These are phyloP conservation scores for Dactylellina sp. DNA, from an alignment of 2,329 filamentous ascomycete species.

Conservation along the genomic window DNA sequence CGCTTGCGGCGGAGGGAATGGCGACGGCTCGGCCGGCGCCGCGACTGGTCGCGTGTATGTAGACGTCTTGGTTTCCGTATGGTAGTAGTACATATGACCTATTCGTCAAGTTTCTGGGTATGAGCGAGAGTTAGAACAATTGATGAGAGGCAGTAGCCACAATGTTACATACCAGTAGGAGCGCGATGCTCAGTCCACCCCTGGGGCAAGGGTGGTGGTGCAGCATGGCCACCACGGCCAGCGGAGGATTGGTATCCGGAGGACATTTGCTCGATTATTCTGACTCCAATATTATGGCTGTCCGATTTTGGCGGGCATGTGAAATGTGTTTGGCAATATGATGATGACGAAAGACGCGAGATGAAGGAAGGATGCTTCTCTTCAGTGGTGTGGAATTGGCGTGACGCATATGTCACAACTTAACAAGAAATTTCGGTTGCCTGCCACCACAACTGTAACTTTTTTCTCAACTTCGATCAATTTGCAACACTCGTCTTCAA, in stretches of 20 bases:
- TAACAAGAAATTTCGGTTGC: slow-evolving; percentile 46
- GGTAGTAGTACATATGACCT: slow-evolving; percentile 91
- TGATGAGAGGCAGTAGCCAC: slow-evolving; percentile 23
- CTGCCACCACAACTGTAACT: slow-evolving; percentile 15
- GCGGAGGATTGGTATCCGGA: slow-evolving; percentile 56
- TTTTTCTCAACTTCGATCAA: neutral
- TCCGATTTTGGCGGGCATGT: neutral
- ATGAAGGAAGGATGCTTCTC: slow-evolving; percentile 18
- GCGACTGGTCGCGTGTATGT: slow-evolving; percentile 82
- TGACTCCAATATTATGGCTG: slow-evolving; percentile 3
- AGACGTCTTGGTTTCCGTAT: slow-evolving; percentile 82
- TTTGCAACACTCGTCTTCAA: slow-evolving; percentile 14
- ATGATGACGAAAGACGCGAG: slow-evolving; percentile 16
- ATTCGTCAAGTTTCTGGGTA: slow-evolving; percentile 50
- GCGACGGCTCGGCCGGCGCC: slow-evolving; percentile 59
- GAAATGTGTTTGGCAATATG: slow-evolving; percentile 24
- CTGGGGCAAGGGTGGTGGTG: slow-evolving; percentile 72
- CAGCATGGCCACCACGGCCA: slow-evolving; percentile 60
- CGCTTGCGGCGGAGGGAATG: slow-evolving; percentile 34
- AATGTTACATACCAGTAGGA: slow-evolving; percentile 71
- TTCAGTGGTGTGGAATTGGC: slow-evolving; percentile 43
- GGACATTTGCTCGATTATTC: slow-evolving; percentile 12
- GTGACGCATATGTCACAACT: slow-evolving; percentile 49
- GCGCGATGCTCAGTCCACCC: slow-evolving; percentile 96
- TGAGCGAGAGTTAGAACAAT: slow-evolving; percentile 32